Percentiles rank a stretch among this genome's conserved stretches.
These are phyloP conservation scores for Xylariaceae sp. DNA, from an alignment of 2,329 filamentous ascomycete species.

Conservation along the genomic window DNA sequence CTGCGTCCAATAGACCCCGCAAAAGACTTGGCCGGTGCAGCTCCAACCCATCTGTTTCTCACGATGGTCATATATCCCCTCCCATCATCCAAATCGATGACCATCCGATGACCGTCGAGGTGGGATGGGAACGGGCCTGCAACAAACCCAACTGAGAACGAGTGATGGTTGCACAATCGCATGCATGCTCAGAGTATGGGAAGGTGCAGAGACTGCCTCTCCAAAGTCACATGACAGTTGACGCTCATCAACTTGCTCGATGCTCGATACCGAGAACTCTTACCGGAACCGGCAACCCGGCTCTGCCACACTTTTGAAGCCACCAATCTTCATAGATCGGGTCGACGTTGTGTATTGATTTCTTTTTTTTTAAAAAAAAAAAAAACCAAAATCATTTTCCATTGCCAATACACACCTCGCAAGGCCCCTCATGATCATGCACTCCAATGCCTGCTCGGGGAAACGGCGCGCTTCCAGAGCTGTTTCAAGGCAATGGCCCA, in stretches of 20 bases:
- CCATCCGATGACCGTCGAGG: slow-evolving; percentile 6
- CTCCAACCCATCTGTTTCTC: slow-evolving; percentile 10
- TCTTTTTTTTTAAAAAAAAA: no score
- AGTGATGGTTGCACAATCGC: background rate
- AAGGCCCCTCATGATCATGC: no score
- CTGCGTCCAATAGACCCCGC: background rate
- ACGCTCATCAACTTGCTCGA: background rate
- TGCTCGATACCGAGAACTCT: background rate
- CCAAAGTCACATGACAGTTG: background rate
- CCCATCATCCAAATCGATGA: slow-evolving; percentile 3
- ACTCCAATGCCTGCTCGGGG: no score
- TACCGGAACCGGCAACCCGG: background rate
- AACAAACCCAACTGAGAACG: background rate
- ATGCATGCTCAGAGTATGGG: background rate
- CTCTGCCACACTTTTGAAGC: background rate
- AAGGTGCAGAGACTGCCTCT: background rate
- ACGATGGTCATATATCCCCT: slow-evolving; percentile 13
- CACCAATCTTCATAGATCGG: no score
- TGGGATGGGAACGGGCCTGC: slow-evolving; percentile 9
- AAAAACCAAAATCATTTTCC: no score
- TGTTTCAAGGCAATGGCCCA: no score
- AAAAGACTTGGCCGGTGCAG: slow-evolving; percentile 12
- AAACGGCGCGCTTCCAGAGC: no score
- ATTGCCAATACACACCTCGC: no score
- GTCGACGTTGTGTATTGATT: no score